phyloP scores from a whole-genome alignment of 202 grass and related monocot species.

The Schoenoplectus triqueter region DNA sequence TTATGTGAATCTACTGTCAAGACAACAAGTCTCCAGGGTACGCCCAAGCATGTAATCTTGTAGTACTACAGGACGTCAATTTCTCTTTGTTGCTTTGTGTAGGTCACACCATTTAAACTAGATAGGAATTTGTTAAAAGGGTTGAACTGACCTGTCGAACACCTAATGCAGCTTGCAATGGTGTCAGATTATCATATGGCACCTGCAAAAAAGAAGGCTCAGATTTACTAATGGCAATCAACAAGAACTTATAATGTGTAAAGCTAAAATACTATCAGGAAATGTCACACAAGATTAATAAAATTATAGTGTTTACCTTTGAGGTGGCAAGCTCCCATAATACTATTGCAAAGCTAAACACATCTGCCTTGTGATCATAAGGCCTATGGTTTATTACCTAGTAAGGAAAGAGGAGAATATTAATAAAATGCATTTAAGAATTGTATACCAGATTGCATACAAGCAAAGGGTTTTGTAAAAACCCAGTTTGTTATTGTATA shows the following conservation, averaged over 20 bases:
- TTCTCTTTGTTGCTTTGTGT: slow-evolving; percentile 14
- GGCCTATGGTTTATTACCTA: slow-evolving; percentile 92
- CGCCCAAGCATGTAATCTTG: not conserved
- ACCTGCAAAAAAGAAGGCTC: slow-evolving; percentile 53
- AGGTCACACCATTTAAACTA: not conserved
- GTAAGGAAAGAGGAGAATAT: slow-evolving; percentile 27
- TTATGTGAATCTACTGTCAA: not conserved
- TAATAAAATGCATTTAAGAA: not conserved
- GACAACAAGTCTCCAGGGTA: not conserved
- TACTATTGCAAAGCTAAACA: slow-evolving; percentile 93
- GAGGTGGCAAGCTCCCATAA: slow-evolving; percentile 83
- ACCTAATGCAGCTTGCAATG: slow-evolving; percentile 89
- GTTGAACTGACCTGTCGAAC: slow-evolving; percentile 75
- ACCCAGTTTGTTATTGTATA: not conserved
- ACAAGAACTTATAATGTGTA: not conserved
- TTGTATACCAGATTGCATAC: slow-evolving; percentile 3
- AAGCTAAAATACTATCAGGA: slow-evolving; percentile 7
- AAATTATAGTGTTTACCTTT: slow-evolving; percentile 56
- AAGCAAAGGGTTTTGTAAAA: not conserved
- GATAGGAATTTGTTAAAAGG: not conserved
- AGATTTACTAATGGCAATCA: not conserved
- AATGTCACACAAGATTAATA: not conserved
- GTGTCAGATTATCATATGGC: slow-evolving; percentile 82
- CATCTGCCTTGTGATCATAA: slow-evolving; percentile 82
- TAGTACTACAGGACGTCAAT: slow-evolving; percentile 3